phyloP scores from a whole-genome alignment of 177 flowering plant species.

The Vitis hybrid region DNA sequence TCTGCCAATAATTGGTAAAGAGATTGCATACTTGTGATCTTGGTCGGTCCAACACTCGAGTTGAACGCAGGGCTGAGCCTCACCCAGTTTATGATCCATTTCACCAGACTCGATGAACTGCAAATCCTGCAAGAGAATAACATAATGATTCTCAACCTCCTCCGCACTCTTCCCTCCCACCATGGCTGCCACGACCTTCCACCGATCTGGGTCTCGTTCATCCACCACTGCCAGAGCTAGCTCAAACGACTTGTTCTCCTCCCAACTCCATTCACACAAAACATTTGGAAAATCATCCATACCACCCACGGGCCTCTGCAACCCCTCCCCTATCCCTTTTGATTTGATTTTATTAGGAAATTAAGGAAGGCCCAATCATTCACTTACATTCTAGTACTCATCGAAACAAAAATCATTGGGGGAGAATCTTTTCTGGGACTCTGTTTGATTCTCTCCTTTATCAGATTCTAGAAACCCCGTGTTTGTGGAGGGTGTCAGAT shows the following conservation, averaged over 20 bases:
- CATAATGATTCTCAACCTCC: constrained; percentile 64
- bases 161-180: constrained; percentile 63
- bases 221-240: constrained; percentile 63
- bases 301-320: background rate
- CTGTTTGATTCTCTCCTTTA: constrained; percentile 25
- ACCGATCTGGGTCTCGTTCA: constrained; percentile 53
- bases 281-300: constrained; percentile 37
- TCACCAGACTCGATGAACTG: constrained; percentile 55
- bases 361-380: constrained; percentile 12
- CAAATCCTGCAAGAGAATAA: constrained; percentile 57
- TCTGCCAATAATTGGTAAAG: background rate
- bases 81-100: constrained; percentile 41
- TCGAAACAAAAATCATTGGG: constrained; percentile 4
- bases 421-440: constrained; percentile 15
- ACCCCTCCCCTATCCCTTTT: no score
- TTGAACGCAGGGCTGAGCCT: constrained; percentile 22
- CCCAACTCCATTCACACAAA: constrained; percentile 65
- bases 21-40: constrained; percentile 27
- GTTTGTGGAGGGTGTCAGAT: constrained; percentile 12
- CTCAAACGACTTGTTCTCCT: constrained; percentile 78
- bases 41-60: constrained; percentile 27
- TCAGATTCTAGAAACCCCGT: constrained; percentile 19
- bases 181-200: constrained; percentile 65
- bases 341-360: constrained; percentile 7
- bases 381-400: constrained; percentile 33